Percentiles rank a stretch among this genome's conserved stretches.
phyloP scores from a whole-genome alignment of 805 yeast species.

The Teunomyces gatunensis region DNA sequence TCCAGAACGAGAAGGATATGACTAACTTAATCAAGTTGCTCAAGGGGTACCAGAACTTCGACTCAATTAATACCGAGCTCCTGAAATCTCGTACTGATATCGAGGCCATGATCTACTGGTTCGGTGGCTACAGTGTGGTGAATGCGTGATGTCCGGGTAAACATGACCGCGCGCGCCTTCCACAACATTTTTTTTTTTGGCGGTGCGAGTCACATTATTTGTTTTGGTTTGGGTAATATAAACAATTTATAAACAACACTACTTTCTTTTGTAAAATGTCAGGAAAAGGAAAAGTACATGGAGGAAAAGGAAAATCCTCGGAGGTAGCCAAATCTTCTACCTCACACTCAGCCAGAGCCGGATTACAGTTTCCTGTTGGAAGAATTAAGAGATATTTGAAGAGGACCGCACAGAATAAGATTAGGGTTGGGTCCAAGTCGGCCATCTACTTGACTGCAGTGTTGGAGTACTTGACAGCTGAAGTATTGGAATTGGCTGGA shows the following conservation, averaged over 20 bases:
- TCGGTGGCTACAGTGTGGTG: constrained; percentile 36
- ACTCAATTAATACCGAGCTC: constrained; percentile 69
- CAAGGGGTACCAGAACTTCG: constrained; percentile 54
- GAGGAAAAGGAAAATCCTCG: constrained; percentile 95
- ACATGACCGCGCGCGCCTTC: background rate
- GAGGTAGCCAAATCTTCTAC: constrained; percentile 66
- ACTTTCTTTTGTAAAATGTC: constrained; percentile 53
- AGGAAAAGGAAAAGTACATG: constrained; percentile 83
- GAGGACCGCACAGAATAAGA: constrained; percentile 79
- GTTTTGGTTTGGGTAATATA: constrained; percentile 6
- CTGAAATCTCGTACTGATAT: constrained; percentile 55
- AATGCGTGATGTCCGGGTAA: constrained; percentile 23
- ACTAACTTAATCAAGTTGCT: constrained; percentile 42
- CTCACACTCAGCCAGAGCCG: constrained; percentile 93
- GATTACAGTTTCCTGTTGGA: constrained; percentile 96
- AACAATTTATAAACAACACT: constrained; percentile 2
- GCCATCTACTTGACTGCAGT: constrained; percentile 54
- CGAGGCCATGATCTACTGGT: constrained; percentile 41
- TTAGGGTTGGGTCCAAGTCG: constrained; percentile 79
- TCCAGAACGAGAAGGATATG: constrained; percentile 25
- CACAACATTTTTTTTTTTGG: background rate
- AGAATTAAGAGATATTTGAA: constrained; percentile 96
- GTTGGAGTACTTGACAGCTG: constrained; percentile 30
- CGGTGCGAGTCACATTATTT: constrained; percentile 1
- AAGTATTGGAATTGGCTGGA: constrained; percentile 32